Base-by-base conservation (phyloP, 2,329 filamentous ascomycete species). In the Berkeleyomyces rouxiae region DNA sequence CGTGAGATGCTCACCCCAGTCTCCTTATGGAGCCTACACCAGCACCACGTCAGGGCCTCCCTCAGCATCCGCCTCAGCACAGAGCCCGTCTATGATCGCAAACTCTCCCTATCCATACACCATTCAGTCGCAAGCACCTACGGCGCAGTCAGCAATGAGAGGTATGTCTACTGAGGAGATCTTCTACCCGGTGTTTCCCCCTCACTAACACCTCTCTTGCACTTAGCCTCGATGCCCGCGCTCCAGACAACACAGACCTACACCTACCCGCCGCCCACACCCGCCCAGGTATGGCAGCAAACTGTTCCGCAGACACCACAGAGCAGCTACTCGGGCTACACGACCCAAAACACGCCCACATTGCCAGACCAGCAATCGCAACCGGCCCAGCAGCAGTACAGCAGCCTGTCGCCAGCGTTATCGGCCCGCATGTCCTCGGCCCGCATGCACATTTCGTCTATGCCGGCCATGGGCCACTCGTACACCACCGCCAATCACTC, bases 61-160 rank as follows among this genome's bases (percentile, higher is more conserved):
- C 53, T 76, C 83, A 13, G 75, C 76, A 58, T 77, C 59, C n/a
- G 39, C 63, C 3, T 59, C 60, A 3, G 42, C 60, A 66, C 83
- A 85, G 68, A 82, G 82, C 67, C 81, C 81, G 11, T 77, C 84
- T 75, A 83, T 87, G 80, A 83, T 83, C 79, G 79, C 80, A 67
- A 81, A 72, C 67, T 81, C 75, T 66, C 78, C 82, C 1, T 95
- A 90, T 73, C 82, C 85, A 61, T 86, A 85, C 69, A 81, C 87
- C 61, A 77, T 85, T 43, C 87, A 87, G 70, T 80, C 85, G 43
- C 87, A 87, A 70, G 85, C 82, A 69, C 79, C 85, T 46, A 83
- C 90, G 70, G 81, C 81, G 39, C 87, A 89, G 70, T 85, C 88
- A 33, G 84, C 78, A 33, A 83, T 90, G 72, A 83, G 87, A 73